Percentiles rank a stretch among this genome's conserved stretches.
Conservation (phyloP, 345 rosid genomes). For the Heritiera littoralis region DNA sequence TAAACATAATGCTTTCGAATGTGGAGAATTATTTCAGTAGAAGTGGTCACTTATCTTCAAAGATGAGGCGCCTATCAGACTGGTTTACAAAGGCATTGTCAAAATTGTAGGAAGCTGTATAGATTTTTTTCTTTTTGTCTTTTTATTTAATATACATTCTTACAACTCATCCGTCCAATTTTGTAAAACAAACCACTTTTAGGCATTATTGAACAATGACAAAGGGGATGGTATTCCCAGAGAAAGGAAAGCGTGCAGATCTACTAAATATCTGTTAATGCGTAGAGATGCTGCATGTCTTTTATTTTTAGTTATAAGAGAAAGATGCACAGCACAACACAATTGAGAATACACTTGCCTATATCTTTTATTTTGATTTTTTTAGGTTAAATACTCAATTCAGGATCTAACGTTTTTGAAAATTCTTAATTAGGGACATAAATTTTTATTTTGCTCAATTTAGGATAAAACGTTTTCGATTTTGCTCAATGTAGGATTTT, state of each 20-base stretch:
- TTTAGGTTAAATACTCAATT: too few relatives aligned
- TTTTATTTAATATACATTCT: not conserved
- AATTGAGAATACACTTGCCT: not conserved
- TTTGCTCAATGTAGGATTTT: too few relatives aligned
- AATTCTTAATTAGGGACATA: too few relatives aligned
- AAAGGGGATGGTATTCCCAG: not conserved
- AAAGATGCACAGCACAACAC: not conserved
- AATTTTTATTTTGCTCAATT: too few relatives aligned
- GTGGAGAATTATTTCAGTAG: conserved; percentile 57
- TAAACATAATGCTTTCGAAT: conserved; percentile 65
- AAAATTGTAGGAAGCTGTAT: conserved; percentile 29
- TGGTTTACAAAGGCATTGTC: conserved; percentile 50
- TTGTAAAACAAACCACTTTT: conserved; percentile 15
- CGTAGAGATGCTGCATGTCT: not conserved
- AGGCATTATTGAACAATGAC: conserved; percentile 18
- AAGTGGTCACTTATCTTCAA: conserved; percentile 39
- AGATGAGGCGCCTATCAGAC: conserved; percentile 61
- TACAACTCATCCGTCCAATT: conserved; percentile 12
- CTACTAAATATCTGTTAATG: not conserved
- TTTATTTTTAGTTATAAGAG: not conserved
- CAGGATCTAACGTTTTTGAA: too few relatives aligned
- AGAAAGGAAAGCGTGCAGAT: not conserved
- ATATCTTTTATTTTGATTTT: not conserved
- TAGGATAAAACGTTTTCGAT: too few relatives aligned
- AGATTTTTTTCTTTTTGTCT: not conserved